A percentile compares a stretch with the other conserved stretches of the same genome.
These are phyloP conservation scores for Rutstroemia sp. DNA, from an alignment of 2,329 filamentous ascomycete genomes.

Conservation along the genomic window DNA sequence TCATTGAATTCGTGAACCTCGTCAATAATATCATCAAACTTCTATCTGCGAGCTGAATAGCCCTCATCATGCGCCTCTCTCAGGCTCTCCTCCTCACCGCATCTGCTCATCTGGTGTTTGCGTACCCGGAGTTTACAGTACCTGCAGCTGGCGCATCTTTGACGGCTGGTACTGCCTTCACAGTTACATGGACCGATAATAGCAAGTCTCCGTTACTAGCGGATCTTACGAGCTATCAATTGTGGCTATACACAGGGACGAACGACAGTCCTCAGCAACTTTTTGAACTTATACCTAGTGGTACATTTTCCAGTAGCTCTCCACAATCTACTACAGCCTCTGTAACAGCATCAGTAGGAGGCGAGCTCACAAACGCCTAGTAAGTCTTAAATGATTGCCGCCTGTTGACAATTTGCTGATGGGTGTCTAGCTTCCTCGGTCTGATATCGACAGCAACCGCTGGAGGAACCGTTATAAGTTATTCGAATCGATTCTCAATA, in stretches of 20 bases:
- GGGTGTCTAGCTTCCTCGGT: constrained; percentile 44
- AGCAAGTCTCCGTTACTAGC: constrained; percentile 41
- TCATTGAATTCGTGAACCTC: background rate
- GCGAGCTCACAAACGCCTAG: constrained; percentile 28
- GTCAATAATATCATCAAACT: background rate
- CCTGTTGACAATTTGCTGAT: background rate
- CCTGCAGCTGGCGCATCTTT: constrained; percentile 45
- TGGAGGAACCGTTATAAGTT: constrained; percentile 51
- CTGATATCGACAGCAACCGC: constrained; percentile 48
- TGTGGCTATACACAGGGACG: constrained; percentile 55
- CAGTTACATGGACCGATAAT: constrained; percentile 49
- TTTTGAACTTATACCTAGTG: background rate
- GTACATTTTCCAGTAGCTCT: background rate
- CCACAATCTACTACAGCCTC: constrained; percentile 16
- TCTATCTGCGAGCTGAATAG: background rate
- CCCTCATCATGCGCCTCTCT: constrained; percentile 19
- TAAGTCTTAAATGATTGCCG: constrained; percentile 11
- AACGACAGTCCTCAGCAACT: constrained; percentile 34
- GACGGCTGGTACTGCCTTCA: constrained; percentile 42
- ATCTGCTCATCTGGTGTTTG: constrained; percentile 19
- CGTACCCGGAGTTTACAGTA: constrained; percentile 39
- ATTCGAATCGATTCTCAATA: constrained; percentile 57
- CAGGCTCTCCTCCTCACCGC: constrained; percentile 17
- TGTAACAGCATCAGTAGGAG: constrained; percentile 23
- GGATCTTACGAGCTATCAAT: constrained; percentile 45